Percentiles rank a stretch among this genome's conserved stretches.
phyloP scores from a whole-genome alignment of 2,329 filamentous ascomycete species.

The Aspergillus sp. region DNA sequence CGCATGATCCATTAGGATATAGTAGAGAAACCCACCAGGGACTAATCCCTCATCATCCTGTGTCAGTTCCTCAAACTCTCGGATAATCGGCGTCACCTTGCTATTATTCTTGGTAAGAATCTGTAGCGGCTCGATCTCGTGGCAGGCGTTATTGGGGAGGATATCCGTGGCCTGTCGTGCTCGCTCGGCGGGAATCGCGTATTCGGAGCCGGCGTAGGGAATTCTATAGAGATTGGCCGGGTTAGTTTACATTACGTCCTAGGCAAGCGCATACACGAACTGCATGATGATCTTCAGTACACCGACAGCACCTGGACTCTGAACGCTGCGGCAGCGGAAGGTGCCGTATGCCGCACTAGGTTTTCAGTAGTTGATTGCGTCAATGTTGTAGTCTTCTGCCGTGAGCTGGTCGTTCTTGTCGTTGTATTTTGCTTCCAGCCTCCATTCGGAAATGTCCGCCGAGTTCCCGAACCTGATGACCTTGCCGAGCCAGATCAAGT shows the following conservation, averaged over 20 bases:
- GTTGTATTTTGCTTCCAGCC: background rate
- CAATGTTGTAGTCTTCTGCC: background rate
- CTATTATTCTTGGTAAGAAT: background rate
- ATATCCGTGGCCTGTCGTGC: background rate
- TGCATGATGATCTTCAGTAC: background rate
- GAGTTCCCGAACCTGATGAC: background rate
- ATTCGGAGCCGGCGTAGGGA: background rate
- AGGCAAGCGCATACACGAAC: background rate
- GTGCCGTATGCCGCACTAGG: background rate
- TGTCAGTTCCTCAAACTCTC: background rate
- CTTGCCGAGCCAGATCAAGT: background rate
- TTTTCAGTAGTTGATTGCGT: background rate
- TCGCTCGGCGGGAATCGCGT: background rate
- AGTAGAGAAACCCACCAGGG: background rate
- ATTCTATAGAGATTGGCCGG: background rate
- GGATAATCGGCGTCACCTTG: background rate
- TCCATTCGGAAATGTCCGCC: background rate
- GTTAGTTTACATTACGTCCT: too few relatives aligned
- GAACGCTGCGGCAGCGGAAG: background rate
- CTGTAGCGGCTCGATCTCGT: background rate
- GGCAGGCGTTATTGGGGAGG: background rate
- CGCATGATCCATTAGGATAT: background rate
- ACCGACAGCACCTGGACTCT: background rate
- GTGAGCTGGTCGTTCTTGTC: background rate
- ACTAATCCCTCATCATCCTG: background rate